A percentile compares a stretch with the other conserved stretches of the same genome.
phyloP scores from a whole-genome alignment of 805 yeast genomes.

The Candida mattraensis region DNA sequence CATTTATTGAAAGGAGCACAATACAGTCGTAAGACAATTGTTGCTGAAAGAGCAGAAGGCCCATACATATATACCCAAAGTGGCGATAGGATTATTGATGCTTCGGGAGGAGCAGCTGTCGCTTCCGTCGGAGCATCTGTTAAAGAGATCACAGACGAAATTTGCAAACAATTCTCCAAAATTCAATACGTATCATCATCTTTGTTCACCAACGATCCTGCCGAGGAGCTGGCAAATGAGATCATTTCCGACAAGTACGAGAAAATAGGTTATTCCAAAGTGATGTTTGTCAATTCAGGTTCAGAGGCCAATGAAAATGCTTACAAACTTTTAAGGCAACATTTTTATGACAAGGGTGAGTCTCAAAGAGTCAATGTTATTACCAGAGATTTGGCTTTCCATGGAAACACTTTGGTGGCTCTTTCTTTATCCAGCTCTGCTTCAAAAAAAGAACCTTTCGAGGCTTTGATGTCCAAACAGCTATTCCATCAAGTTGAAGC shows the following conservation, averaged over 20 bases:
- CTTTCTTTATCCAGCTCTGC: slow-evolving; percentile 39
- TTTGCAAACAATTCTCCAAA: background rate
- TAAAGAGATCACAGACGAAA: slow-evolving; percentile 4
- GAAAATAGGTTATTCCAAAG: slow-evolving; percentile 4
- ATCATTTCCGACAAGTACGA: slow-evolving; percentile 1
- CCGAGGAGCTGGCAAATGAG: slow-evolving; percentile 4
- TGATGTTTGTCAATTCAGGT: slow-evolving; percentile 45
- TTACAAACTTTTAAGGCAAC: slow-evolving; percentile 60
- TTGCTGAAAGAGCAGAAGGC: slow-evolving; percentile 3
- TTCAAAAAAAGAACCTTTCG: slow-evolving; percentile 36
- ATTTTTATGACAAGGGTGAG: slow-evolving; percentile 43
- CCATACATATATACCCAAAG: slow-evolving; percentile 3
- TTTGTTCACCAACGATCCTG: slow-evolving; percentile 5
- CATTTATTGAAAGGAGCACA: slow-evolving; percentile 2
- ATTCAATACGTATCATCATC: slow-evolving; percentile 7
- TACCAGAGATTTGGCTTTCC: slow-evolving; percentile 47
- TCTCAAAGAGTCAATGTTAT: slow-evolving; percentile 39
- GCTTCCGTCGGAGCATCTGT: slow-evolving; percentile 7
- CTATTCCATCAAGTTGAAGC: slow-evolving; percentile 29
- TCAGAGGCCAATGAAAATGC: slow-evolving; percentile 83
- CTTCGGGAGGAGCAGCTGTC: slow-evolving; percentile 9
- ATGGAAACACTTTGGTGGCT: slow-evolving; percentile 50
- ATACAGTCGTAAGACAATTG: background rate
- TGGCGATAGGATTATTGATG: slow-evolving; percentile 5
- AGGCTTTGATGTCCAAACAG: slow-evolving; percentile 34